Percentiles rank a stretch among this genome's conserved stretches.
Evolutionary conservation across 768 basidiomycete genomes (phyloP).

Genomic region (Boletus sp.): DNA sequence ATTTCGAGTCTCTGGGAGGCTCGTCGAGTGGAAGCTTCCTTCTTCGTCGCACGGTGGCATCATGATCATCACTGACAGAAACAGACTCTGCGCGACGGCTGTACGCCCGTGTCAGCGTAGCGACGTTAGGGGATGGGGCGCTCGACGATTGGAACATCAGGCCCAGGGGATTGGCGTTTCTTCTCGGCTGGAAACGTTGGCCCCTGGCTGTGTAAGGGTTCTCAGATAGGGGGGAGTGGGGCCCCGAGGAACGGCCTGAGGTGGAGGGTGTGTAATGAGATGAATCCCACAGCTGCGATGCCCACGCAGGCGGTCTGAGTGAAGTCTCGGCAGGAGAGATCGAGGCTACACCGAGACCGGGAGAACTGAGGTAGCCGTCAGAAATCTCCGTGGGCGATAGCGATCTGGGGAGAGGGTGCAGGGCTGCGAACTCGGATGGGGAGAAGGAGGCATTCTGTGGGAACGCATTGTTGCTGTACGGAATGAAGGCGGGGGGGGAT

Average conservation of each 20-base stretch:
- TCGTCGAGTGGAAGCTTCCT: conserved; percentile 39
- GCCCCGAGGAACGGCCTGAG: conserved; percentile 39
- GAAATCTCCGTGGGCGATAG: conserved; percentile 54
- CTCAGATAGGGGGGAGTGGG: conserved; percentile 45
- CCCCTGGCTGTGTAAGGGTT: conserved; percentile 41
- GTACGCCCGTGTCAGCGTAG: conserved; percentile 55
- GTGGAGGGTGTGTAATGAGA: conserved; percentile 44
- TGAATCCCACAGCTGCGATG: conserved; percentile 60
- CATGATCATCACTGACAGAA: conserved; percentile 57
- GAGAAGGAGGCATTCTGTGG: conserved; percentile 53
- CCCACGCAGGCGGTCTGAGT: conserved; percentile 60
- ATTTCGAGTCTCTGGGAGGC: conserved; percentile 37
- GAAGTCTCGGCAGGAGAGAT: conserved; percentile 62
- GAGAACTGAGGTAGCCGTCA: conserved; percentile 42
- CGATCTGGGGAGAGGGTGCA: conserved; percentile 61
- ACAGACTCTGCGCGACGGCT: conserved; percentile 66
- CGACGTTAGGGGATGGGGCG: conserved; percentile 55
- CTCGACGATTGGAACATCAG: conserved; percentile 69
- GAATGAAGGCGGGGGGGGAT: conserved; percentile 44
- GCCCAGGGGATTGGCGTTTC: conserved; percentile 40
- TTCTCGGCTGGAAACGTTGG: conserved; percentile 40
- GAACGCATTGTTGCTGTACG: conserved; percentile 48
- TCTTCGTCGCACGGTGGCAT: conserved; percentile 70
- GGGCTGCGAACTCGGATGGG: conserved; percentile 56
- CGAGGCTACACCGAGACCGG: conserved; percentile 47